phyloP scores from a whole-genome alignment of 2,329 filamentous ascomycete species.

The Cladorrhinum sp. region DNA sequence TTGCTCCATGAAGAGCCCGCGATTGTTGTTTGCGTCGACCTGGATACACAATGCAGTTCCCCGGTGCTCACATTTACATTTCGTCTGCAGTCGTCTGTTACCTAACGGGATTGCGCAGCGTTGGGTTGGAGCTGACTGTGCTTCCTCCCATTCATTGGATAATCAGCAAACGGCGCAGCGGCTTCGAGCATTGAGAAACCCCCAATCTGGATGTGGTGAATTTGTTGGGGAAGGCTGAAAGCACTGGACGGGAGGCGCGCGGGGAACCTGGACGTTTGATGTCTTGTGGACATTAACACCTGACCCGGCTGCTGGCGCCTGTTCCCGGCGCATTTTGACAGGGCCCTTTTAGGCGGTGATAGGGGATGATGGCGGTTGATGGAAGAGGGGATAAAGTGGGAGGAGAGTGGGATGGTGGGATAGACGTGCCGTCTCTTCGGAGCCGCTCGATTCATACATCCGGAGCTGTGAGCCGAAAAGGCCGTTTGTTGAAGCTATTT shows the following conservation, averaged over 20 bases:
- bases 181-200: background rate
- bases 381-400: background rate
- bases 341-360: background rate
- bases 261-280: background rate
- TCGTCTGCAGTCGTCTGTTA: background rate
- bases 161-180: background rate
- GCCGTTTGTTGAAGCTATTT: background rate
- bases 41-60: background rate
- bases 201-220: background rate
- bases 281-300: constrained; percentile 1
- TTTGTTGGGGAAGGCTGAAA: constrained; percentile 8
- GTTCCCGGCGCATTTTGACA: constrained; percentile 1
- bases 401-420: background rate
- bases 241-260: background rate
- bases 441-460: background rate
- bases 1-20: background rate
- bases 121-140: background rate
- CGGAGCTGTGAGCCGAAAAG: background rate
- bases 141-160: background rate
- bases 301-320: constrained; percentile 4
- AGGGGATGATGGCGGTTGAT: background rate
- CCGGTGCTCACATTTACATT: background rate
- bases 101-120: background rate
- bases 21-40: background rate
- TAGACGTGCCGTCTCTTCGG: background rate